Evolutionary conservation across 2,329 filamentous ascomycete species (phyloP), one percentile per base, ranked within the genome.

Genomic region (Calonectria crousiana): DNA sequence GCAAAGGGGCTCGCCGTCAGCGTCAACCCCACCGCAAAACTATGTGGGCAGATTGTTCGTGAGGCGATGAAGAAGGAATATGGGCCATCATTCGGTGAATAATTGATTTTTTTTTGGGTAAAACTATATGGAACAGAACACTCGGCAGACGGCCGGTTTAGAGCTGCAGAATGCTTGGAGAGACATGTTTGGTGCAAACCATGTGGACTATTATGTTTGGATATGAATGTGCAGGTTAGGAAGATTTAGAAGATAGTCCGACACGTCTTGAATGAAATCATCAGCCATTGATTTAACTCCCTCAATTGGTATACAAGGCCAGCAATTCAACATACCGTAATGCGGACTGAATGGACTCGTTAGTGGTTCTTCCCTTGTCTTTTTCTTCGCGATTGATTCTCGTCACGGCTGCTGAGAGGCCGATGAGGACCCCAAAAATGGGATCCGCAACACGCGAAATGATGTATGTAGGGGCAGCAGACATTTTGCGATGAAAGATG

Each of bases 51-150:
- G 79, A 94, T 94, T 82, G 92, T 94, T 47, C 88, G 90, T 65
- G 91, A 93, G 83, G 92, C 92, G 64, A 92, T 94, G 91, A 92
- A 89, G 85, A 92, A 91, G 83, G 92, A 94, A 82, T 93, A 92
- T 78, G 90, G 90, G 0, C 85, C 87, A n/a, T 86, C 84, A 13
- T 89, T 87, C 81, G 85, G 85, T 36, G 80, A 79, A 69, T 87
- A 77, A 83, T 14, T 58, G 23, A 52, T 71, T 73, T 67, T 52
- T 34, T 72, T 58, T n/a, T n/a, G n/a, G n/a, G 71, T 74, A 28
- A 65, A 70, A 67, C 60, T n/a, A 49, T 69, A 69, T 76, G 65
- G 56, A 67, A 64, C 32, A 71, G 67, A 66, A 70, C 71, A 71
- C 53, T 38, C 58, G 51, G 53, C 53, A 51, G 23, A 10, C 16